Percentiles rank a stretch among this genome's conserved stretches.
Conservation (phyloP, 495 filamentous ascomycete genomes). For the Acidiella bohemica region DNA sequence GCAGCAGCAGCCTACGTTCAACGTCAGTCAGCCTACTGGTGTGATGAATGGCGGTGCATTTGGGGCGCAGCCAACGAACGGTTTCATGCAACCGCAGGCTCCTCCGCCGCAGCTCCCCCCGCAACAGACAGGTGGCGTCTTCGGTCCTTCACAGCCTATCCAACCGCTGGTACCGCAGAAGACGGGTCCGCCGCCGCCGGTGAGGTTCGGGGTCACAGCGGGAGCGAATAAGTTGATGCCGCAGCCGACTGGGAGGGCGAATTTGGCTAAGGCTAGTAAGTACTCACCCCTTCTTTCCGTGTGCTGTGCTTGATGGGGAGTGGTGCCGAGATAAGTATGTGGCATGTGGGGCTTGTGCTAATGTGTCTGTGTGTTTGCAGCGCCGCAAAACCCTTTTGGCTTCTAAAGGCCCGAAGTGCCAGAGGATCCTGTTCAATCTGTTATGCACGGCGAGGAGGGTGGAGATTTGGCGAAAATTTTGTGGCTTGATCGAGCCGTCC, state of each 20-base stretch:
- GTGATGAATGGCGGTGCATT: background rate
- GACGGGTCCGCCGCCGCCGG: slow-evolving; percentile 82
- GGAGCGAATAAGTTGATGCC: slow-evolving; percentile 65
- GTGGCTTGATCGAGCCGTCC: too few relatives aligned
- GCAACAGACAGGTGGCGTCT: slow-evolving; percentile 20
- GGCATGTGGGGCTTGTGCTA: slow-evolving; percentile 4
- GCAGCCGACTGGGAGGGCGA: slow-evolving; percentile 86
- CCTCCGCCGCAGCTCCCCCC: slow-evolving; percentile 21
- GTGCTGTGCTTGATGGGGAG: background rate
- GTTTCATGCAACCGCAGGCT: slow-evolving; percentile 22
- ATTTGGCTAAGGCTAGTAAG: slow-evolving; percentile 90
- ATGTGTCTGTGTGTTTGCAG: slow-evolving; percentile 36
- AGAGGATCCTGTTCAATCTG: too few relatives aligned
- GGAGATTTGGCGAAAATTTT: too few relatives aligned
- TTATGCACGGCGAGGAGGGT: too few relatives aligned
- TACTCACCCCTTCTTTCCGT: slow-evolving; percentile 22
- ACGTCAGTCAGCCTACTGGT: slow-evolving; percentile 31
- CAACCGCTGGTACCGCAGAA: slow-evolving; percentile 65
- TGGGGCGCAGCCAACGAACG: background rate
- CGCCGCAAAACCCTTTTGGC: slow-evolving; percentile 83
- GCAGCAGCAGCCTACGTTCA: slow-evolving; percentile 39
- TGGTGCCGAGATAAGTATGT: background rate
- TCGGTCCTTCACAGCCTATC: slow-evolving; percentile 13
- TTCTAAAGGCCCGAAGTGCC: too few relatives aligned
- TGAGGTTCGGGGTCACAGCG: slow-evolving; percentile 69